phyloP scores from a whole-genome alignment of 2,329 filamentous ascomycete species.

The Cercospora sp. region DNA sequence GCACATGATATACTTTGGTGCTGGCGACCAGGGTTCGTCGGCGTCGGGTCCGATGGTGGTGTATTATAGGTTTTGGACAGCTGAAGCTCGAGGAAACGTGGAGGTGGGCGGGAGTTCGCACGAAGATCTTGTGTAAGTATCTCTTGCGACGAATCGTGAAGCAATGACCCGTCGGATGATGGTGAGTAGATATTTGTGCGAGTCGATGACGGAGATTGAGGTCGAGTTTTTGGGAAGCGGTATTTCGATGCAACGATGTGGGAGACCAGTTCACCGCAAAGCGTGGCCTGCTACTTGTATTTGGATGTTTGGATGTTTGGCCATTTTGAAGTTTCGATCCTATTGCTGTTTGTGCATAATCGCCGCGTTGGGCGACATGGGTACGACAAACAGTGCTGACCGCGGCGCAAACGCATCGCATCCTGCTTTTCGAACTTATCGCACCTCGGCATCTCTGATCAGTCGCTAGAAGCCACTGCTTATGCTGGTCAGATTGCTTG shows the following conservation, averaged over 20 bases:
- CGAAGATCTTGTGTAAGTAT: not conserved
- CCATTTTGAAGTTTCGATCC: not conserved
- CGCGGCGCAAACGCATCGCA: slow-evolving; percentile 6
- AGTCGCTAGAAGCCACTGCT: not conserved
- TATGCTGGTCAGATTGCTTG: not conserved
- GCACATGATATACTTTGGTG: slow-evolving; percentile 29
- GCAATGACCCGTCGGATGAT: not conserved
- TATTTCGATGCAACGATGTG: not conserved
- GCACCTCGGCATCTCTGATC: not conserved
- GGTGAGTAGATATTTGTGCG: not conserved
- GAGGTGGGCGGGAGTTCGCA: not conserved
- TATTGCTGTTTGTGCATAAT: slow-evolving; percentile 18
- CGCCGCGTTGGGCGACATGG: slow-evolving; percentile 13
- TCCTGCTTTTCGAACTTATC: not conserved
- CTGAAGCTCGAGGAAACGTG: not conserved
- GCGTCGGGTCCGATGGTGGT: not conserved
- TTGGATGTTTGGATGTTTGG: slow-evolving; percentile 20
- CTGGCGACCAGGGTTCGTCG: not conserved
- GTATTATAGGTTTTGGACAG: not conserved
- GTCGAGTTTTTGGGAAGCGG: not conserved
- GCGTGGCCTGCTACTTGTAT: slow-evolving; percentile 15
- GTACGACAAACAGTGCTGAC: slow-evolving; percentile 15
- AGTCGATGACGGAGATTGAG: not conserved
- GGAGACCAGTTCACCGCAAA: not conserved
- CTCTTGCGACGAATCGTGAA: not conserved